Base-by-base conservation (phyloP, 192 early-diverging fungal species). In the Backusella circina region DNA sequence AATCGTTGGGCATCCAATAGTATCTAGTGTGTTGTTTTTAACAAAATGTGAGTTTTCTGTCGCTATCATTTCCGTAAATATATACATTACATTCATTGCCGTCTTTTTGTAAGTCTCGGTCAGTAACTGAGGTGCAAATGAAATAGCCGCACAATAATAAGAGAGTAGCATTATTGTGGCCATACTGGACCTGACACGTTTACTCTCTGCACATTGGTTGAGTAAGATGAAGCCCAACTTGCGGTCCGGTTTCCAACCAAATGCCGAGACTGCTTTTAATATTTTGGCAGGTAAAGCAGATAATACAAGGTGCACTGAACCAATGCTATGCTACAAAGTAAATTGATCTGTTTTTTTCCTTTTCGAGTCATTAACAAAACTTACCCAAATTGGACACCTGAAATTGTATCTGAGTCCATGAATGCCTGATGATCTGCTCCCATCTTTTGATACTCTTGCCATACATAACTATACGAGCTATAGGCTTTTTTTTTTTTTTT, bases 331-430 rank as follows among this genome's bases (percentile, higher is more conserved):
- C 35, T 39, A 65, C 35, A 37, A 61, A 36, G 50, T 33, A 16
- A 54, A 68, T 71, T 35, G 26, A 41, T 41, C 39, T 12, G 41
- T 26, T 32, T 21, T 37, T 28, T 21, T 21, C 28, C 57, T 57
- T 65, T 36, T 32, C 26, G 23, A 13, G 39, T n/a, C 33, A 30
- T 47, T 21, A 71, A 50, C 9, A 51, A 68, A 39, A 16, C 37
- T 36, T 82, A 88, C 87, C 87, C 87, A 78, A 87, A 88, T 37
- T 88, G 80, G 18, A 88, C 73, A 15, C 87, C 86, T 7, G 83
- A 85, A 28, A 86, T 64, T 0, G 87, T 88, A 67, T 88, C 79
- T 31, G 83, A 72, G 38, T 88, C 87, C n/a, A 88, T 75, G 13
- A 80, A 75, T 1, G 71, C 74, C 4, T 74, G 41, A 41, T 77